phyloP scores from a whole-genome alignment of 495 filamentous ascomycete genomes.

The Talaromyces liani region DNA sequence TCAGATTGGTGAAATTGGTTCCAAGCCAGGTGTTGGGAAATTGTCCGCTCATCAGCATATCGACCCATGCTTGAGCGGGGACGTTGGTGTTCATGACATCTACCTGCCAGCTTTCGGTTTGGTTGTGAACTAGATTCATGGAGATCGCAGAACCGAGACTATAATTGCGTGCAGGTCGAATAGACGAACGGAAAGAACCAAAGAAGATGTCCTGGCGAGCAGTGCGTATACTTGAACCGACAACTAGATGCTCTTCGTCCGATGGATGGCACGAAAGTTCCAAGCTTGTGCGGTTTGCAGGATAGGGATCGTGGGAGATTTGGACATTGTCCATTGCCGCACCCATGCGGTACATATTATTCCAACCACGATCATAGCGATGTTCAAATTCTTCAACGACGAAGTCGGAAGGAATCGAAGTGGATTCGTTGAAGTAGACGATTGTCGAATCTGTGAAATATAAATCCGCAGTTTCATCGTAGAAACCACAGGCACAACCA shows the following conservation, averaged over 20 bases:
- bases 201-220: constrained; percentile 28
- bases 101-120: constrained; percentile 24
- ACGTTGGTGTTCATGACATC: constrained; percentile 27
- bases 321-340: constrained; percentile 21
- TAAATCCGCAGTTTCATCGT: constrained; percentile 17
- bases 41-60: constrained; percentile 24
- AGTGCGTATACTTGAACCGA: constrained; percentile 22
- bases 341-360: constrained; percentile 25
- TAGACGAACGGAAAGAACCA: constrained; percentile 27
- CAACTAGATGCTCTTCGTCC: constrained; percentile 21
- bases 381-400: constrained; percentile 24
- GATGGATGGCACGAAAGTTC: constrained; percentile 15
- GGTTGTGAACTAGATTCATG: constrained; percentile 29
- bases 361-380: constrained; percentile 31
- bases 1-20: constrained; percentile 22
- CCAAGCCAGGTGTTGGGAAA: constrained; percentile 18
- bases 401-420: constrained; percentile 15
- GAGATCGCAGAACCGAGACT: constrained; percentile 25
- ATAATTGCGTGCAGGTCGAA: constrained; percentile 16
- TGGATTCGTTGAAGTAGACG: constrained; percentile 36
- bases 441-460: constrained; percentile 34
- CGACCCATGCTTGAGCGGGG: constrained; percentile 20
- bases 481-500: constrained; percentile 31
- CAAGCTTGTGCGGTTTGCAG: constrained; percentile 15
- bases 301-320: constrained; percentile 12